Evolutionary conservation across 2,329 filamentous ascomycete genomes (phyloP).

Genomic region (Endoconidiophora laricicola): DNA sequence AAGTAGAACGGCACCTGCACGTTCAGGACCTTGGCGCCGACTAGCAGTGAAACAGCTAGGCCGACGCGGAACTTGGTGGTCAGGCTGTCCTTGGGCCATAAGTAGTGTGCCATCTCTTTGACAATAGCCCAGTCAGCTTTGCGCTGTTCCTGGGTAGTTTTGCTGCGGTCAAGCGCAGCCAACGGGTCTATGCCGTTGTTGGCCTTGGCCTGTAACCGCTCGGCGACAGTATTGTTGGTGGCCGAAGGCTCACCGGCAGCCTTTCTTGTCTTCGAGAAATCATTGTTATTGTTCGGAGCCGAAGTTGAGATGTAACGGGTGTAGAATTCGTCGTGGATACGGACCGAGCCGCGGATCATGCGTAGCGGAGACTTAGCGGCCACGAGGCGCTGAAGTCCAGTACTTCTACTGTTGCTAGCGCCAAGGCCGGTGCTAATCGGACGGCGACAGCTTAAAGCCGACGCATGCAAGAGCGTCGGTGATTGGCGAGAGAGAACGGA

Average conservation of each 20-base stretch:
- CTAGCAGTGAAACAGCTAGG: constrained; percentile 63
- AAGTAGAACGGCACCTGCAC: constrained; percentile 99
- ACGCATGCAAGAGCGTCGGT: constrained; percentile 2
- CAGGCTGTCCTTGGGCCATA: constrained; percentile 77
- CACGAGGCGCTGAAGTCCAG: not conserved
- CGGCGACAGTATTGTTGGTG: not conserved
- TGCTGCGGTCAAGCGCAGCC: constrained; percentile 40
- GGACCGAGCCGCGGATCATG: constrained; percentile 7
- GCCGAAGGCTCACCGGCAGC: no score
- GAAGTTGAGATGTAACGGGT: constrained; percentile 6
- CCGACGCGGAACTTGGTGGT: constrained; percentile 67
- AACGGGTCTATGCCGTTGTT: constrained; percentile 32
- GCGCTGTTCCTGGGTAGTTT: constrained; percentile 69
- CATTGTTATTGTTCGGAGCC: not conserved
- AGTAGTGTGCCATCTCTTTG: constrained; percentile 88
- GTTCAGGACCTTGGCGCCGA: constrained; percentile 88
- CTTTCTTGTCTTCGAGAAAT: not conserved
- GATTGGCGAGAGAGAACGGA: constrained; percentile 7
- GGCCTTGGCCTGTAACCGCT: constrained; percentile 7
- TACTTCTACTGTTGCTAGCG: not conserved
- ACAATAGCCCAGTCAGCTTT: constrained; percentile 98
- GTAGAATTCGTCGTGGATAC: constrained; percentile 8
- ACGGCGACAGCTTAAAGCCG: constrained; percentile 5
- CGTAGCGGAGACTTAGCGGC: constrained; percentile 4
- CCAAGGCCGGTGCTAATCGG: constrained; percentile 1